Conservation (phyloP, 176 grass and related monocot genomes). For the Sorghum bicolor region Sorghum_bicolor_NCBIv3 NC_012873.2:61605001-61605500, state of each 20-base stretch:
- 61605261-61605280: conserved; percentile 94
- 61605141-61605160: conserved; percentile 93
- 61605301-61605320: conserved; percentile 91
- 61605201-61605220: conserved; percentile 87
- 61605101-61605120: conserved; percentile 24
- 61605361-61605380: conserved; percentile 1
- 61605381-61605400: conserved; percentile 4
- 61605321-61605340: conserved; percentile 80
- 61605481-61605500: background rate
- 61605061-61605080: background rate
- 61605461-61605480: conserved; percentile 3
- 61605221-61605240: conserved; percentile 95
- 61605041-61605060: background rate
- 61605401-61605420: background rate
- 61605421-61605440: background rate
- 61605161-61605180: conserved; percentile 81
- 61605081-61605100: background rate
- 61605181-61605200: conserved; percentile 86
- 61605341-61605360: conserved; percentile 32
- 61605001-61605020: background rate
- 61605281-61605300: conserved; percentile 85
- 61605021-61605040: background rate
- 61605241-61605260: conserved; percentile 87
- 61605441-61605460: background rate
- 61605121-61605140: conserved; percentile 70